phyloP scores from a whole-genome alignment of 345 rosid species.

The Arabis hirsuta region DNA sequence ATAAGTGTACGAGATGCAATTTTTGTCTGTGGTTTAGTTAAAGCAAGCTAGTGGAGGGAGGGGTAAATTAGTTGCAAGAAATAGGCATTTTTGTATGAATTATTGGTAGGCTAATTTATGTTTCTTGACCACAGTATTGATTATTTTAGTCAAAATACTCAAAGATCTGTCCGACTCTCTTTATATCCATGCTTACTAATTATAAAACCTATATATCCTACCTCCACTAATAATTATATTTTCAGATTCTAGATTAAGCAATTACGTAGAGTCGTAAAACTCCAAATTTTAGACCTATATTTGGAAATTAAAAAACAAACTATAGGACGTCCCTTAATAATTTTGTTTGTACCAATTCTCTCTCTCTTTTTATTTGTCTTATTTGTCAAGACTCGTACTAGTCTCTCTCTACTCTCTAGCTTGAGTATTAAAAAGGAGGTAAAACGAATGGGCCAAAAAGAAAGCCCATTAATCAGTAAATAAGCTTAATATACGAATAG shows the following conservation, averaged over 20 bases:
- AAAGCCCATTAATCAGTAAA: neutral
- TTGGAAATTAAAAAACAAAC: slow-evolving; percentile 19
- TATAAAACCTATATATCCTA: slow-evolving; percentile 36
- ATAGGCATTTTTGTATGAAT: slow-evolving; percentile 34
- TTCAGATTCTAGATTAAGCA: slow-evolving; percentile 37
- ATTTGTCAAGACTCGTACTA: slow-evolving; percentile 1
- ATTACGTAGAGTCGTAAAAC: slow-evolving; percentile 36
- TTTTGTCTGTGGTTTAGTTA: slow-evolving; percentile 30
- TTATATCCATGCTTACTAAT: slow-evolving; percentile 41
- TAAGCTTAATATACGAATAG: neutral
- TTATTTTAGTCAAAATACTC: slow-evolving; percentile 29
- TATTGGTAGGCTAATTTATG: slow-evolving; percentile 37
- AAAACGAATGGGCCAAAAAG: neutral
- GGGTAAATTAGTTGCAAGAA: slow-evolving; percentile 31
- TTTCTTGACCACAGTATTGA: slow-evolving; percentile 37
- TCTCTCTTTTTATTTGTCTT: neutral
- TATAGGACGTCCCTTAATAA: slow-evolving; percentile 12
- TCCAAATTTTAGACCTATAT: slow-evolving; percentile 22
- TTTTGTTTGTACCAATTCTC: slow-evolving; percentile 7
- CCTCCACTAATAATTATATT: slow-evolving; percentile 27
- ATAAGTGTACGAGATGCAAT: slow-evolving; percentile 26
- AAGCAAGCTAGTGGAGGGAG: slow-evolving; percentile 37
- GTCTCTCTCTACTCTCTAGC: neutral
- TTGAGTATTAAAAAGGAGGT: neutral
- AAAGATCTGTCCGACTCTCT: slow-evolving; percentile 28